phyloP scores from a whole-genome alignment of 805 yeast species.

The Tetrapisispora namnaoensis region DNA sequence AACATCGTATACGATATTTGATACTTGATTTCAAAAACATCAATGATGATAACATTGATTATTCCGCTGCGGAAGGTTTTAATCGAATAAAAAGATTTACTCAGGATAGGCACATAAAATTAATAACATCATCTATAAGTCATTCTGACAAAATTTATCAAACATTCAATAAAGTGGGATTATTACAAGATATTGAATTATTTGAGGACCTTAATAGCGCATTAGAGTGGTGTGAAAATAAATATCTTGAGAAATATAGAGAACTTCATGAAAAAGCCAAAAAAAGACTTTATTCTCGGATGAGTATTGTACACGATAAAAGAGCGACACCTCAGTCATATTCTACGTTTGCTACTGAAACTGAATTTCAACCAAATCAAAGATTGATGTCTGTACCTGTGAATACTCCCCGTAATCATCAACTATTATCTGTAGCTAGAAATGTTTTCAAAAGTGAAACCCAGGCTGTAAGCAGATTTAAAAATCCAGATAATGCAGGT shows the following conservation, averaged over 20 bases:
- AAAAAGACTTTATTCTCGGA: neutral
- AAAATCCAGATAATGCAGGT: constrained; percentile 10
- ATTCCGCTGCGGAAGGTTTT: constrained; percentile 93
- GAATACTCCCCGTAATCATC: constrained; percentile 35
- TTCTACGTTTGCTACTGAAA: neutral
- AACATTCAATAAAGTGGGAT: constrained; percentile 74
- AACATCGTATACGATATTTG: constrained; percentile 64
- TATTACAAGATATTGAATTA: constrained; percentile 51
- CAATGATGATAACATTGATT: constrained; percentile 61
- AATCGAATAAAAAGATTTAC: constrained; percentile 74
- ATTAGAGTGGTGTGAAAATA: constrained; percentile 94
- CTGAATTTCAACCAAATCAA: neutral
- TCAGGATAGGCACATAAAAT: constrained; percentile 54
- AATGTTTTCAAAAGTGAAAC: constrained; percentile 26
- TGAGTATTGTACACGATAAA: neutral
- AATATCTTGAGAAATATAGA: constrained; percentile 45
- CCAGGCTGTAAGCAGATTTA: constrained; percentile 15
- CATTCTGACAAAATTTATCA: constrained; percentile 56
- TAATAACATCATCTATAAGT: constrained; percentile 70
- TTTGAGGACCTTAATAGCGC: constrained; percentile 79
- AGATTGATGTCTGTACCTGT: constrained; percentile 16
- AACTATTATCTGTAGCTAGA: constrained; percentile 33
- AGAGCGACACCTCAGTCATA: neutral
- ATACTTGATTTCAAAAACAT: constrained; percentile 81
- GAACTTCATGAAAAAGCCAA: constrained; percentile 23